Evolutionary conservation across 2,329 filamentous ascomycete genomes (phyloP), one percentile per base, ranked within the genome.

Genomic region (Penicillium capsulatum): DNA sequence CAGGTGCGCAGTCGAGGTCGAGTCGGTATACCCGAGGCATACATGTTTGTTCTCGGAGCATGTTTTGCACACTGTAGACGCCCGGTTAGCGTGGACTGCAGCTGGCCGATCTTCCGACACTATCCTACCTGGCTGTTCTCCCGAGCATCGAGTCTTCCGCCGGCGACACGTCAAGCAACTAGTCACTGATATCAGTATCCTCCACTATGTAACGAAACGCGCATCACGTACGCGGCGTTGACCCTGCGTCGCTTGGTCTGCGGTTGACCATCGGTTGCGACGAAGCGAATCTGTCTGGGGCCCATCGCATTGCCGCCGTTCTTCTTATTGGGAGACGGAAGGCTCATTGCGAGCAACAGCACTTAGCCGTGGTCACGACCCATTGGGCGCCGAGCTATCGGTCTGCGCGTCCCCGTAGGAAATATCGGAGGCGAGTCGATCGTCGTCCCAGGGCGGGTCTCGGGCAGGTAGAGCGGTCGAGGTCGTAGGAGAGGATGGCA

Each of bases 211-310:
- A 17, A 11, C 10, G 15, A 16, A 9, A 22, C 36, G 34, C 16
- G 20, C 24, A 28, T 16, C 17, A 55, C 81, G 65, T 74, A 86
- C 79, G 86, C 86, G 57, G 85, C 83, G 67, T 83, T 87, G 58
- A 91, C 86, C 55, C 86, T 76, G 59, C 86, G 77, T 54, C 85
- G 75, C 66, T 90, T 91, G 17, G 83, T 83, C 46, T 86, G 84
- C 34, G 86, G 86, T 50, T 86, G 83, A 47, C 86, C 85, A 66
- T 89, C 84, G 57, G 83, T 88, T 50, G 87, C 85, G 54, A 91
- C 85, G 63, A 90, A 91, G 54, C 85, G 83, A 52, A 87, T 86
- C 56, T 70, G 69, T 41, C 65, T 55, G 34, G 59, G 56, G 38
- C 51, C 53, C 39, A 56, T 48, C 49, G 55, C 44, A 52, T 47